Evolutionary conservation across 2,329 filamentous ascomycete species (phyloP).

Genomic region (Meredithiella fracta): DNA sequence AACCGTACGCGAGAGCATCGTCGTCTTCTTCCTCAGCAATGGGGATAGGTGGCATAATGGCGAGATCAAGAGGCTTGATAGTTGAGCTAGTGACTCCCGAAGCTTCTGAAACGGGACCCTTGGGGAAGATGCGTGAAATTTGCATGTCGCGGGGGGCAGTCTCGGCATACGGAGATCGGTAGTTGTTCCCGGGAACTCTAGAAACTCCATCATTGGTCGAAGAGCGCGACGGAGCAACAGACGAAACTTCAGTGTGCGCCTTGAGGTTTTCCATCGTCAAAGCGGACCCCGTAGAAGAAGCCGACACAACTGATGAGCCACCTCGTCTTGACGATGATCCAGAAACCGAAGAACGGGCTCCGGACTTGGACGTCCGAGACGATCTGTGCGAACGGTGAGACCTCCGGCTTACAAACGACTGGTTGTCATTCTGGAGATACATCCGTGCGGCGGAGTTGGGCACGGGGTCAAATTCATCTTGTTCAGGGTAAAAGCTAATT

Average conservation of each 20-base stretch:
- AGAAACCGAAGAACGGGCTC: slow-evolving; percentile 4
- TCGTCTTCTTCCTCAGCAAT: slow-evolving; percentile 43
- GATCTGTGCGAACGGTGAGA: slow-evolving; percentile 15
- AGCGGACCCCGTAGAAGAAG: slow-evolving; percentile 19
- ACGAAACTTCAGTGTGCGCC: slow-evolving; percentile 36
- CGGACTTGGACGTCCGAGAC: slow-evolving; percentile 8
- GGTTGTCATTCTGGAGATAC: slow-evolving; percentile 23
- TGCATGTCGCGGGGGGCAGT: slow-evolving; percentile 21
- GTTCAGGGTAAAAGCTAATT: slow-evolving; percentile 18
- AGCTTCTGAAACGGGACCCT: slow-evolving; percentile 18
- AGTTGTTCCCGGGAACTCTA: slow-evolving; percentile 12
- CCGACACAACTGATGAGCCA: slow-evolving; percentile 13
- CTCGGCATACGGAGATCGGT: slow-evolving; percentile 28
- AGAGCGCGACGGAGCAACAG: slow-evolving; percentile 26
- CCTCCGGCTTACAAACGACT: slow-evolving; percentile 25
- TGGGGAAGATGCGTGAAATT: slow-evolving; percentile 18
- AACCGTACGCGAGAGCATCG: slow-evolving; percentile 83
- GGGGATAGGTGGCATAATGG: background rate
- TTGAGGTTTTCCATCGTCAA: slow-evolving; percentile 38
- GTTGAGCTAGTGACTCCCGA: slow-evolving; percentile 19
- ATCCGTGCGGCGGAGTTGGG: slow-evolving; percentile 10
- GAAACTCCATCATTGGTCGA: slow-evolving; percentile 11
- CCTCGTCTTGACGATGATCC: slow-evolving; percentile 15
- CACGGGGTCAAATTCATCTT: slow-evolving; percentile 18
- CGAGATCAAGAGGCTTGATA: background rate